Evolutionary conservation across 2,329 filamentous ascomycete genomes (phyloP), one percentile per base, ranked within the genome.

Genomic region (Monosporascus ibericus): DNA sequence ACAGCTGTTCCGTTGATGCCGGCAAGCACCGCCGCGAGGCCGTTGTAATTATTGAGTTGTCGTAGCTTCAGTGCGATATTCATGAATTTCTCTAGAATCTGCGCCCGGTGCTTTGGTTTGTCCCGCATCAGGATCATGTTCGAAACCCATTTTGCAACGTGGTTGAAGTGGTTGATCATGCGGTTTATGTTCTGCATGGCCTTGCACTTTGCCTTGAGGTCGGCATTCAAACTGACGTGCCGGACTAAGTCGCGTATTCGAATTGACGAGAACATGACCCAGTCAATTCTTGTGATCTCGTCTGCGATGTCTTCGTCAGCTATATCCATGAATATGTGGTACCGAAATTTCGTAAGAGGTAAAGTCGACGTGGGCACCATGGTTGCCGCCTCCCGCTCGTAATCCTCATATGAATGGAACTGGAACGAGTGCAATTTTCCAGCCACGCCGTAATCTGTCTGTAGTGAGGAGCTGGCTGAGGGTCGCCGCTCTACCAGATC

Each of bases 251-350:
- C 94, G 53, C 94, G 88, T 51, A 95, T 88, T 25, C 90, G 85
- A 56, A 97, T 96, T 1, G 91, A 92, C 49, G 89, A 95, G 69
- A 96, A 97, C 87, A 97, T 94, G 68, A 95, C 85, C 92, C 92
- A 97, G 71, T 99, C 94, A 51, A 99, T 95, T 55, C 92, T 81
- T 4, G 94, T 97, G 63, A 99, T 80, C 69, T 99, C 94, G 54
- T 87, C 86, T 17, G 92, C 92, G 59, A 97, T 86, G 48, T 90
- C 83, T 55, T 95, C 89, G 50, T 95, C 87, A 1, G 88, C 79
- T 24, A 87, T 86, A 37, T 89, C 88, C 86, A 97, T 95, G 59
- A 97, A 88, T 49, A 87, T 84, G 59, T 92, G 90, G 77, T 94
- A 99, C 55, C 94, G 88, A 42, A 86, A 77, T 69, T 97, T 97